Base-by-base conservation (phyloP, 106 monocot genomes). In the Dendrobium officinale region DNA sequence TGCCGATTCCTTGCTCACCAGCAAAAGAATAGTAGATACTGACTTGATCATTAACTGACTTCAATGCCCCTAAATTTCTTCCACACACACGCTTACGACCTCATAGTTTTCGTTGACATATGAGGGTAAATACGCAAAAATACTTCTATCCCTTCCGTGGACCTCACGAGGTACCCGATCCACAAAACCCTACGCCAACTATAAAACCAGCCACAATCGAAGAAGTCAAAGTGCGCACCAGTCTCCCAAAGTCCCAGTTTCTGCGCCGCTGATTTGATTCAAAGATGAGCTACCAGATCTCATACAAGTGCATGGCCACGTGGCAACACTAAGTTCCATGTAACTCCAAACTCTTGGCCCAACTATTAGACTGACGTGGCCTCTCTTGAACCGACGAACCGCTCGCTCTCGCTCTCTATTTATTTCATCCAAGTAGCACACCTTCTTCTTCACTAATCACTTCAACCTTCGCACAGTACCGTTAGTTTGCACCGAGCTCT, bases 241-340 rank as follows among this genome's bases (percentile, higher is more conserved):
- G 9, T 70, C 37, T 55, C 5, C 19, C 42, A 15, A 22, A 45
- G 6, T 54, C 22, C 6, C 48, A 54, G 16, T 41, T 55, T 72
- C 26, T 72, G 7, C 11, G 47, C 61, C 49, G 40, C 17, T 42
- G 43, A 42, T 41, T 61, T 10, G 78, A 49, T 26, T 24, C 26
- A 51, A 85, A 68, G 80, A 92, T 90, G 90, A 84, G 82, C 77
- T 86, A 85, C 27, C 84, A 83, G 83, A 67, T 92, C 40, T 73
- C 31, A 31, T 31, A 31, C 31, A 31, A 31, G 31, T 31, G 31
- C 31, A 31, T 37, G 37, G 3, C 3, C 37, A 37, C 13, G 0
- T 45, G 51, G 51, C 10, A 13, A 51, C 10, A 51, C 51, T 0
- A 51, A 31, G 15, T 13, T 11, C 51, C 51, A 51, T 13, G 51